Conservation (phyloP, 2,329 filamentous ascomycete species). For the Fusarium ramigenum region DNA sequence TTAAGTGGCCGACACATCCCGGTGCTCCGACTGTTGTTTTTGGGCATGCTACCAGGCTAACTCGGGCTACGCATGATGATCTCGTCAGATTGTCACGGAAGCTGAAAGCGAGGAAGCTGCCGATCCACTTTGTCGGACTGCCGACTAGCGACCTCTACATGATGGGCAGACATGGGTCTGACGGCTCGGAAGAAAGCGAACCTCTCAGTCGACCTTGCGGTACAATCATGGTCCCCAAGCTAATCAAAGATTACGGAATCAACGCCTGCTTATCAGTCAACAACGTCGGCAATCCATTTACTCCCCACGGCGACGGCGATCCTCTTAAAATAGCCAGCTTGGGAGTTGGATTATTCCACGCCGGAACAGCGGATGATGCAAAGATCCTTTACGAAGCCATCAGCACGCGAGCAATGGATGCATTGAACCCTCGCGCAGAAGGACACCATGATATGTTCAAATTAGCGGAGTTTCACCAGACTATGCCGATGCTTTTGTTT, state of each 20-base stretch:
- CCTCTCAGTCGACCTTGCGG: slow-evolving; percentile 10
- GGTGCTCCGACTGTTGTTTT: background rate
- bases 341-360: slow-evolving; percentile 6
- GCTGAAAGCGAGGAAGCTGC: background rate
- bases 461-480: rapidly evolving
- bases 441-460: rapidly evolving
- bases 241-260: background rate
- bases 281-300: slow-evolving; percentile 3
- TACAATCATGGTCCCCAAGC: slow-evolving; percentile 5
- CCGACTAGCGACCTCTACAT: slow-evolving; percentile 16
- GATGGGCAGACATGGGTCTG: background rate
- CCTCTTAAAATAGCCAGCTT: background rate
- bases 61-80: background rate
- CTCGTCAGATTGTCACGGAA: background rate
- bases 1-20: background rate
- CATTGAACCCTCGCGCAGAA: rapidly evolving
- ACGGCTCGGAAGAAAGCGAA: rapidly evolving
- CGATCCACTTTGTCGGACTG: background rate
- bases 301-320: background rate
- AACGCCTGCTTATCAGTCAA: background rate
- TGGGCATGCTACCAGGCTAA: slow-evolving; percentile 7
- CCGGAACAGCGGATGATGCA: background rate
- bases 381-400: background rate
- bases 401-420: slow-evolving; percentile 2
- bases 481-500: background rate